These are phyloP conservation scores for Naganishia cerealis DNA, from an alignment of 1,284 basidiomycete genomes.

Conservation along the genomic window DNA sequence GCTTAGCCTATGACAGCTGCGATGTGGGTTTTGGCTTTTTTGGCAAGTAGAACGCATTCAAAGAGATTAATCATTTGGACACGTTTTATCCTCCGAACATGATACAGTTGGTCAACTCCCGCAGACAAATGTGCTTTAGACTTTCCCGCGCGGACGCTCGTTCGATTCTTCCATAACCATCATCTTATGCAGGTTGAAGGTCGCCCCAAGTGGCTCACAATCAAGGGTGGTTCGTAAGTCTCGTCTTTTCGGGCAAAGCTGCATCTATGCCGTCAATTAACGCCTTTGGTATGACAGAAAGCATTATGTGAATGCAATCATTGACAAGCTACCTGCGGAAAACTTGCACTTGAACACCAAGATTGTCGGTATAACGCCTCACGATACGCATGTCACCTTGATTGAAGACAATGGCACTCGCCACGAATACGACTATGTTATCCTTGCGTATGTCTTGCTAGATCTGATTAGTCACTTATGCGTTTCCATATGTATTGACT, in stretches of 20 bases:
- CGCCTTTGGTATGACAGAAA: constrained; percentile 54
- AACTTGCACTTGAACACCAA: constrained; percentile 66
- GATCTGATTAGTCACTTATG: not conserved
- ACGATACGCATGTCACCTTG: constrained; percentile 43
- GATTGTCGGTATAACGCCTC: constrained; percentile 52
- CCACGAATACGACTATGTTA: constrained; percentile 68
- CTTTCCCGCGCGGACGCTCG: constrained; percentile 71
- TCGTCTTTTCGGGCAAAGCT: not conserved
- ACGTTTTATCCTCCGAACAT: not conserved
- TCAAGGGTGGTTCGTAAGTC: constrained; percentile 69
- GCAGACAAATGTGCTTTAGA: constrained; percentile 69
- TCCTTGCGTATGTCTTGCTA: constrained; percentile 62
- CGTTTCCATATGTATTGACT: not conserved
- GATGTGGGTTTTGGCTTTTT: constrained; percentile 50
- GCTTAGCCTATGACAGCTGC: constrained; percentile 74
- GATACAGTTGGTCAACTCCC: constrained; percentile 66
- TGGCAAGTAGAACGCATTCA: not conserved
- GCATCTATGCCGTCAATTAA: constrained; percentile 2
- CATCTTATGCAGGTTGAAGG: constrained; percentile 72
- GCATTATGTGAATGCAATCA: constrained; percentile 66
- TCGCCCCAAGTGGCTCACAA: constrained; percentile 74
- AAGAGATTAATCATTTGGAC: not conserved
- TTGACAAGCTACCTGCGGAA: constrained; percentile 60
- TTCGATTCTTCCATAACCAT: constrained; percentile 77
- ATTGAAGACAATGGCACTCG: constrained; percentile 45